These are phyloP conservation scores for Butyriboletus appendiculatus DNA, from an alignment of 1,284 basidiomycete genomes.

Conservation along the genomic window DNA sequence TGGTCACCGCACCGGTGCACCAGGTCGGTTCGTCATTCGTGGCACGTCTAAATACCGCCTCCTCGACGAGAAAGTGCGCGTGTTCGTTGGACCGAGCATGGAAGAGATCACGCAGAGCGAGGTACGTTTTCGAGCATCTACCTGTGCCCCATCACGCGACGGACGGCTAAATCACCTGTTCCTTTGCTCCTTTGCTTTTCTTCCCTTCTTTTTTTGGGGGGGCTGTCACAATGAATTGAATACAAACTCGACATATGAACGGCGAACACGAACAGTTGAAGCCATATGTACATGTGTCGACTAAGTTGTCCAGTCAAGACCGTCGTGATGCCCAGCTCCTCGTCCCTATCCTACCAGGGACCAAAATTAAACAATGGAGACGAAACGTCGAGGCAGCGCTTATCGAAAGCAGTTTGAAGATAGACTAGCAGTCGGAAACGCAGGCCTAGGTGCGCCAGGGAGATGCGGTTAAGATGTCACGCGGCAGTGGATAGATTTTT, in stretches of 20 bases:
- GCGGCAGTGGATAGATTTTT: background rate
- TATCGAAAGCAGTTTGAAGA: background rate
- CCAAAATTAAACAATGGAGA: slow-evolving; percentile 31
- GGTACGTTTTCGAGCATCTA: slow-evolving; percentile 45
- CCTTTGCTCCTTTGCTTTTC: no score
- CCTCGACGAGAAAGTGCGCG: slow-evolving; percentile 79
- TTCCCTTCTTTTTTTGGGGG: background rate
- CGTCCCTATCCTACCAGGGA: slow-evolving; percentile 27
- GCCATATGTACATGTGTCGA: slow-evolving; percentile 43
- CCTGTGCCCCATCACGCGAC: background rate
- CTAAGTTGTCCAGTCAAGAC: slow-evolving; percentile 25
- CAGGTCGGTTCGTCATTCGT: slow-evolving; percentile 76
- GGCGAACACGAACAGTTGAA: slow-evolving; percentile 37
- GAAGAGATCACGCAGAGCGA: slow-evolving; percentile 61
- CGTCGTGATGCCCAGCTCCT: slow-evolving; percentile 30
- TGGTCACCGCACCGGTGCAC: slow-evolving; percentile 85
- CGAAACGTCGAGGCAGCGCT: slow-evolving; percentile 16
- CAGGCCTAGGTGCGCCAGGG: background rate
- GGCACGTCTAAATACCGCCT: slow-evolving; percentile 80
- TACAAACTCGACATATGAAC: background rate
- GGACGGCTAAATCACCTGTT: background rate
- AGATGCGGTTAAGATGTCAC: background rate
- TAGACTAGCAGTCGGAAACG: background rate
- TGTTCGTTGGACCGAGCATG: slow-evolving; percentile 79
- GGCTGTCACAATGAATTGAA: background rate